Percentiles rank a stretch among this genome's conserved stretches.
Evolutionary conservation across 495 filamentous ascomycete species (phyloP).

Genomic region (Pyrenula massariospora): DNA sequence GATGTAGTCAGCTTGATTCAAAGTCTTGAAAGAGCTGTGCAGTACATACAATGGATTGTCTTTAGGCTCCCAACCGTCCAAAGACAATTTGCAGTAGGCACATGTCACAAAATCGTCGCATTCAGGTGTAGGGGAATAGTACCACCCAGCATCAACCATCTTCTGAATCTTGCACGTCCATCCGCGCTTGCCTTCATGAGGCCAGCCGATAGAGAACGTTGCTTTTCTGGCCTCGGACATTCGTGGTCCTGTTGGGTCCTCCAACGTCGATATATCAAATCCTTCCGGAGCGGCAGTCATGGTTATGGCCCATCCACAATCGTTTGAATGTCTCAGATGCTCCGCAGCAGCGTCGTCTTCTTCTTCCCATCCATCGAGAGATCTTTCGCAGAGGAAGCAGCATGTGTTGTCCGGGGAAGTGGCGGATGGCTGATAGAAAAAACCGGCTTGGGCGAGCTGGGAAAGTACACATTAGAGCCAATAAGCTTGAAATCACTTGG

Average conservation of each 20-base stretch:
- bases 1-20: too few species aligned
- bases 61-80: constrained; percentile 86
- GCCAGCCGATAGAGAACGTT: constrained; percentile 73
- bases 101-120: constrained; percentile 78
- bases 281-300: constrained; percentile 54
- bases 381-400: constrained; percentile 73
- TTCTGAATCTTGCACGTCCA: constrained; percentile 82
- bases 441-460: constrained; percentile 80
- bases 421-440: constrained; percentile 70
- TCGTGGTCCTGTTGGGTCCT: constrained; percentile 57
- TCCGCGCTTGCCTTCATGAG: constrained; percentile 76
- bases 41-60: constrained; percentile 75
- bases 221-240: constrained; percentile 66
- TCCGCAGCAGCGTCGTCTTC: constrained; percentile 70
- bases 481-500: neutral
- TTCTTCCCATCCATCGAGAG: constrained; percentile 81
- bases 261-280: constrained; percentile 48
- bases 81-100: constrained; percentile 70
- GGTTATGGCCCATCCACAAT: constrained; percentile 82
- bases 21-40: too few species aligned
- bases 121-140: constrained; percentile 72
- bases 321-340: constrained; percentile 67
- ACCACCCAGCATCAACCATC: constrained; percentile 90
- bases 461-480: constrained; percentile 9
- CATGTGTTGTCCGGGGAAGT: constrained; percentile 73